These are phyloP conservation scores for Calonectria pseudoturangicola DNA, from an alignment of 2,329 filamentous ascomycete genomes.

Conservation along the genomic window DNA sequence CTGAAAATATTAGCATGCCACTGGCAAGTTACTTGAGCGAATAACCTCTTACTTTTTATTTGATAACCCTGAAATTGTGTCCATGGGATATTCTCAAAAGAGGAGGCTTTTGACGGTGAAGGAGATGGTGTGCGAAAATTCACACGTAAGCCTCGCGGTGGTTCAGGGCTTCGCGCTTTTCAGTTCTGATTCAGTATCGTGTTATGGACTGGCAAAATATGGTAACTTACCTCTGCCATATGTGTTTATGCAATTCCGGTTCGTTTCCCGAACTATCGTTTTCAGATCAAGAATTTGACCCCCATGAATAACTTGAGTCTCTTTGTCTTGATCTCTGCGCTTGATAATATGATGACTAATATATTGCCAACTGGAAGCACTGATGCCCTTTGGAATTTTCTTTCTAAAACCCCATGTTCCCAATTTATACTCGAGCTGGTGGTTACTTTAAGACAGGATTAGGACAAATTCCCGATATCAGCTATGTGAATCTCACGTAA, in stretches of 20 bases:
- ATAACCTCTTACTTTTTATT: not conserved
- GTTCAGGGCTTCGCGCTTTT: not conserved
- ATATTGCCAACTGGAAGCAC: not conserved
- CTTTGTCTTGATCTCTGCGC: not conserved
- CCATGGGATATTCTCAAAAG: not conserved
- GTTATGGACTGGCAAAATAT: not conserved
- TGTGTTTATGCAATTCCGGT: not conserved
- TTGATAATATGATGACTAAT: conserved; percentile 3
- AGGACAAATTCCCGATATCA: not conserved
- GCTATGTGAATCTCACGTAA: not conserved
- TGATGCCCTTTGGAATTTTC: not conserved
- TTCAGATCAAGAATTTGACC: not conserved
- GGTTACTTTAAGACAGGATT: not conserved
- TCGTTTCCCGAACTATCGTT: not conserved
- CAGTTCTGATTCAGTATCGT: not conserved
- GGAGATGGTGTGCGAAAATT: conserved; percentile 9
- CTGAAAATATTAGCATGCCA: not conserved
- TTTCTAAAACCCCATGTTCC: not conserved
- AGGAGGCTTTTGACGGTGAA: not conserved
- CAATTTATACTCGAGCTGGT: not conserved
- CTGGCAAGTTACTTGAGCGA: no score
- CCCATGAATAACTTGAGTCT: not conserved
- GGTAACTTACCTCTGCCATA: not conserved
- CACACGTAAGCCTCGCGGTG: not conserved
- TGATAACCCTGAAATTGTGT: not conserved